Base-by-base conservation (phyloP, 139 green algal genomes). In the Nannochloris sp. region DNA sequence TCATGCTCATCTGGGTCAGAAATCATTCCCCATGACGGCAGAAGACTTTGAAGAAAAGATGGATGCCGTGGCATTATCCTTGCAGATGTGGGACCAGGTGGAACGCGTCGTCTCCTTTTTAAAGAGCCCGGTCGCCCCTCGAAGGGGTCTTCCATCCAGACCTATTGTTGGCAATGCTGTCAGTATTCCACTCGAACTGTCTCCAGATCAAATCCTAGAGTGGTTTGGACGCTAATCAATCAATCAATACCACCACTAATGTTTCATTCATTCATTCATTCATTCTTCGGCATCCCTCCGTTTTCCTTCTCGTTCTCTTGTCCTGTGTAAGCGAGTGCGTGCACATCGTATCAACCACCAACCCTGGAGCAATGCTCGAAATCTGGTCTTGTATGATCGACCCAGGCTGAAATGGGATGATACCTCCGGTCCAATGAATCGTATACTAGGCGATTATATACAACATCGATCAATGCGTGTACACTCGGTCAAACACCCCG, bases 21-120 rank as follows among this genome's bases (percentile, higher is more conserved):
- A 65, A 25, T 64, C 44, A 55, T 82, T 82, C 59, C 75, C 75
- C 6, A 77, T 82, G 71, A 68, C 8, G 3, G 66, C 72, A 49
- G 59, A 68, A 49, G 63, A 75, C 12, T 82, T 71, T 16, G 44
- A 71, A 12, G 75, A 82, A 62, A 79, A 82, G 45, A 40, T 82
- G 43, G 72, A 79, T 33, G 56, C 50, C 6, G 63, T 82, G 3
- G 75, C 72, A 16, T 28, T 49, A 3, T 74, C 73, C 49, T 53
- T 82, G 13, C 49, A 61, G 64, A 66, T 67, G 4, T 80, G 63
- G 63, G 50, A 45, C 1, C 61, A 80, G 30, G 59, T 28, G 6
- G 62, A 74, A 46, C 25, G 44, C 2, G 68, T 80, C 20, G 23
- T 48, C 17, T 17, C 49, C 3, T 78, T 78, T 55, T 50, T 80